A percentile compares a stretch with the other conserved stretches of the same genome.
These are phyloP conservation scores for Blastomyces gilchristii DNA, from an alignment of 2,329 filamentous ascomycete genomes.

Conservation along the genomic window DNA sequence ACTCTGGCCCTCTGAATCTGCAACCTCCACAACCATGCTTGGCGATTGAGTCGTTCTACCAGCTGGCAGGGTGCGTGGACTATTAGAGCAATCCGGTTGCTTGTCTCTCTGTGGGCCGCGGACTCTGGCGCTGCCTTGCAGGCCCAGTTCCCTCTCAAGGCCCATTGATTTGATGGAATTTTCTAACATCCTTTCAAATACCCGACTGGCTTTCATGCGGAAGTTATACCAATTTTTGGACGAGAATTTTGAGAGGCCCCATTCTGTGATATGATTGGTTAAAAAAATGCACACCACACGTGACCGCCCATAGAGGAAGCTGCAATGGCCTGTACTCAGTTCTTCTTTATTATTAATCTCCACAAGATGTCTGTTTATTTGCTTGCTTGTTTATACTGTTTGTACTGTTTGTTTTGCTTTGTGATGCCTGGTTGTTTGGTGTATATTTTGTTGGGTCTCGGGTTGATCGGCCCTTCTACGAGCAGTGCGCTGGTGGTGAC, in stretches of 20 bases:
- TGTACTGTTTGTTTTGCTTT: too few relatives aligned
- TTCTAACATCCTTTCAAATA: background rate
- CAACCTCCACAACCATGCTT: background rate
- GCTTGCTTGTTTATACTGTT: too few relatives aligned
- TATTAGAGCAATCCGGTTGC: background rate
- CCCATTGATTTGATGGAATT: background rate
- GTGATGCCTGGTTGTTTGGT: too few relatives aligned
- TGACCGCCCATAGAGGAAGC: too few relatives aligned
- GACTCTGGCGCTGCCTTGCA: background rate
- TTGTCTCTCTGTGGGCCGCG: background rate
- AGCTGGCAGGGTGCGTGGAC: background rate
- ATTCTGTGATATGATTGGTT: background rate
- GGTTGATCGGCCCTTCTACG: too few relatives aligned
- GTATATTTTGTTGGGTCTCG: too few relatives aligned
- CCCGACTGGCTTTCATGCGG: background rate
- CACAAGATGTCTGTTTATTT: too few relatives aligned
- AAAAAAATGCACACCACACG: too few relatives aligned
- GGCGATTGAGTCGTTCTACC: background rate
- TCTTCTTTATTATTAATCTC: too few relatives aligned
- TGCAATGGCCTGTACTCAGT: too few relatives aligned
- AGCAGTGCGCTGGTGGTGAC: too few relatives aligned
- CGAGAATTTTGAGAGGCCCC: background rate
- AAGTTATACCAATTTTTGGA: background rate
- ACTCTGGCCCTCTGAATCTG: background rate
- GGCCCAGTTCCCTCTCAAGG: background rate